Evolutionary conservation across 1,139 yeast species (phyloP).

Genomic region (Spathaspora sp.): DNA sequence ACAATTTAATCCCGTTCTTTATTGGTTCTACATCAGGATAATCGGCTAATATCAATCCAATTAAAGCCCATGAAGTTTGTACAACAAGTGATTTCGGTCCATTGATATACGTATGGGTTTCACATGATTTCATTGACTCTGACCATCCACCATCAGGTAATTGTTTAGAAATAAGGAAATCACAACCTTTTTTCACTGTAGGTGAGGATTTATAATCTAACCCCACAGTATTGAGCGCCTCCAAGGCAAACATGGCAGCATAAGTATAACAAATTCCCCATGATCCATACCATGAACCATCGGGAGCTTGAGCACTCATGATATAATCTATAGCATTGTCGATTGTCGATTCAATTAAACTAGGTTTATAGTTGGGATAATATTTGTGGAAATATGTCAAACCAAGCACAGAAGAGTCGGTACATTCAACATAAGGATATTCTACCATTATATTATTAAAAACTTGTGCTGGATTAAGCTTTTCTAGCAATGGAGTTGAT

Average conservation of each 20-base stretch:
- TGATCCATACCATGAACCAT: constrained; percentile 98
- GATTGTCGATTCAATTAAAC: constrained; percentile 67
- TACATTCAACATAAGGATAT: constrained; percentile 96
- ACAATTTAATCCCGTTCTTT: constrained; percentile 57
- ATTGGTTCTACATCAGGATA: constrained; percentile 73
- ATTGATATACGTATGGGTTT: constrained; percentile 73
- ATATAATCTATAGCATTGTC: constrained; percentile 74
- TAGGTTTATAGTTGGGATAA: constrained; percentile 61
- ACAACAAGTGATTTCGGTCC: constrained; percentile 66
- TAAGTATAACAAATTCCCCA: constrained; percentile 98
- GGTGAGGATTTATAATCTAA: constrained; percentile 60
- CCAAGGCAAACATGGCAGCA: constrained; percentile 97
- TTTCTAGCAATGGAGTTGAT: constrained; percentile 75
- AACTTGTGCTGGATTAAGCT: constrained; percentile 93
- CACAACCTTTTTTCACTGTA: constrained; percentile 74
- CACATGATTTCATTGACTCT: constrained; percentile 82
- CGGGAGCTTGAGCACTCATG: constrained; percentile 60
- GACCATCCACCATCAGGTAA: constrained; percentile 96
- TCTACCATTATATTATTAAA: constrained; percentile 98
- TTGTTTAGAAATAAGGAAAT: constrained; percentile 75
- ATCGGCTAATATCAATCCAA: constrained; percentile 75
- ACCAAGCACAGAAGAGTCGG: constrained; percentile 92
- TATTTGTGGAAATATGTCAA: constrained; percentile 71
- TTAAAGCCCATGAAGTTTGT: constrained; percentile 91
- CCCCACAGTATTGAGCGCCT: constrained; percentile 77